Evolutionary conservation across 805 yeast genomes (phyloP).

Genomic region (Blastobotrys terrestris): DNA sequence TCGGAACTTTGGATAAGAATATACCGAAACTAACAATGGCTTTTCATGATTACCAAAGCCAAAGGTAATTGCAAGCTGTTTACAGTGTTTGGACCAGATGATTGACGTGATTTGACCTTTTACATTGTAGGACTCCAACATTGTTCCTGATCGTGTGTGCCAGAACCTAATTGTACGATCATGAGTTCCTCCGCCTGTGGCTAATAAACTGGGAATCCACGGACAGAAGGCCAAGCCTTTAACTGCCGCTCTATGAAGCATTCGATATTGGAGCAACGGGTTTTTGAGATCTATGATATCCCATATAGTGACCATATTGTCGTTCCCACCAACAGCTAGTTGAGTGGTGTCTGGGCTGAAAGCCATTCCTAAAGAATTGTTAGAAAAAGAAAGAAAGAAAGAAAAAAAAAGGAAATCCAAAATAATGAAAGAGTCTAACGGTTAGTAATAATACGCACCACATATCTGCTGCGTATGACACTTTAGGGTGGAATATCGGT

Average conservation of each 20-base stretch:
- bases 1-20: constrained; percentile 60
- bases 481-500: constrained; percentile 26
- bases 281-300: constrained; percentile 39
- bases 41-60: constrained; percentile 61
- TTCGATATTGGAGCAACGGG: constrained; percentile 42
- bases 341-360: constrained; percentile 48
- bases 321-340: constrained; percentile 79
- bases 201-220: constrained; percentile 73
- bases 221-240: constrained; percentile 90
- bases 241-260: constrained; percentile 79
- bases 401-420: too few relatives aligned
- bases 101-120: constrained; percentile 74
- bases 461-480: constrained; percentile 56
- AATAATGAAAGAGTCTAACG: too few relatives aligned
- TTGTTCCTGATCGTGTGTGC: constrained; percentile 77
- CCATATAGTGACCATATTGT: constrained; percentile 77
- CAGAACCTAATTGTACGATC: constrained; percentile 74
- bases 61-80: constrained; percentile 70
- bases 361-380: constrained; percentile 46
- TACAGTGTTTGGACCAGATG: constrained; percentile 61
- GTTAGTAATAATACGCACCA: too few relatives aligned
- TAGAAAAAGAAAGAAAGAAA: not conserved
- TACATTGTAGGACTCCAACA: constrained; percentile 51
- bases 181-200: constrained; percentile 86
- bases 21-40: constrained; percentile 52